Percentiles rank a stretch among this genome's conserved stretches.
Conservation (phyloP, 495 filamentous ascomycete genomes). For the Trypethelium eluteriae region DNA sequence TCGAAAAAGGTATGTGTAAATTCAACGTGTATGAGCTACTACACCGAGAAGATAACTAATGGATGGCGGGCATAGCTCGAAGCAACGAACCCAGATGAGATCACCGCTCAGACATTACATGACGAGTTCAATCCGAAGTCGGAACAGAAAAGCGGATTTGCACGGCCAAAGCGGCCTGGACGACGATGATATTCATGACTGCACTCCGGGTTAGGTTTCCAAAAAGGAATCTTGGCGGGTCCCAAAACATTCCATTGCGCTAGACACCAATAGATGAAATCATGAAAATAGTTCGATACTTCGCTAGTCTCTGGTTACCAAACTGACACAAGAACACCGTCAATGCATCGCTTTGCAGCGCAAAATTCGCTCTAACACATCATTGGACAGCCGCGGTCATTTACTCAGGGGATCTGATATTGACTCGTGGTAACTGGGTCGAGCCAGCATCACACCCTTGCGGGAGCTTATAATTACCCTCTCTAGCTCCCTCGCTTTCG, state of each 20-base stretch:
- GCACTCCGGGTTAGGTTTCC: background rate
- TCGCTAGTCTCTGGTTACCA: too few species aligned
- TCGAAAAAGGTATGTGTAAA: conserved; percentile 56
- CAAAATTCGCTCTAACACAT: background rate
- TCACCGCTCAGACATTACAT: conserved; percentile 60
- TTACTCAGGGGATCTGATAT: too few species aligned
- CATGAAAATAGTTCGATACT: background rate
- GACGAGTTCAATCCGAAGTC: conserved; percentile 70
- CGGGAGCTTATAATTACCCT: too few species aligned
- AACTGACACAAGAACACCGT: background rate
- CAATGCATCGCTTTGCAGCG: background rate
- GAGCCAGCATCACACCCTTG: too few species aligned
- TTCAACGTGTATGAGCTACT: conserved; percentile 5
- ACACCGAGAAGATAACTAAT: conserved; percentile 11
- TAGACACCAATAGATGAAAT: background rate
- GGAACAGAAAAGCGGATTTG: conserved; percentile 66
- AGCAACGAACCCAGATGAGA: conserved; percentile 64
- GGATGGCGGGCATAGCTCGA: conserved; percentile 46
- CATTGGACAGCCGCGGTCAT: too few species aligned
- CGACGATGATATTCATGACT: conserved; percentile 22
- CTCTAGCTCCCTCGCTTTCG: too few species aligned
- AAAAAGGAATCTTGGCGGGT: background rate
- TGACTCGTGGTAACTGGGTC: too few species aligned
- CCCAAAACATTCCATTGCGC: background rate
- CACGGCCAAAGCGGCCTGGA: conserved; percentile 84